Evolutionary conservation across 2,329 filamentous ascomycete genomes (phyloP).

Genomic region (Microsporum canis): DNA sequence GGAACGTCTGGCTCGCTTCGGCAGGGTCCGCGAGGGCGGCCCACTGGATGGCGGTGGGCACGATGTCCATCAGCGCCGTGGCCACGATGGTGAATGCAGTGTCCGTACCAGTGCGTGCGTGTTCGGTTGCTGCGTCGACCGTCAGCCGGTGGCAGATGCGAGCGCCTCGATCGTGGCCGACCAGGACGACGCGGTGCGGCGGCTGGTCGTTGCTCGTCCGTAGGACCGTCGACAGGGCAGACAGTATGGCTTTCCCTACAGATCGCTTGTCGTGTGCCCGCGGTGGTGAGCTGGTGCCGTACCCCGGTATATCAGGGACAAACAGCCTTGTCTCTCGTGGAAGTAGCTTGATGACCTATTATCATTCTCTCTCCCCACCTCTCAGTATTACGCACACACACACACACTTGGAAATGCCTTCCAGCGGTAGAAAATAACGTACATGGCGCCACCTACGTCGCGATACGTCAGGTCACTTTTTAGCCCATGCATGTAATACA

Average conservation of each 20-base stretch:
- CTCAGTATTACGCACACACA: background rate
- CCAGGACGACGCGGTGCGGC: conserved; percentile 30
- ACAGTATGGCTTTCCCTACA: conserved; percentile 13
- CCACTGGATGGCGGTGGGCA: conserved; percentile 41
- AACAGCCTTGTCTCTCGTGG: conserved; percentile 35
- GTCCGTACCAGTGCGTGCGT: conserved; percentile 7
- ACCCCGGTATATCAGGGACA: conserved; percentile 39
- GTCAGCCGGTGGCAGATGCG: conserved; percentile 40
- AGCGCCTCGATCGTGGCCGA: conserved; percentile 42
- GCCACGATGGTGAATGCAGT: conserved; percentile 27
- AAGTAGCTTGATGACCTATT: conserved; percentile 30
- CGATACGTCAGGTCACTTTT: background rate
- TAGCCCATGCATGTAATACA: background rate
- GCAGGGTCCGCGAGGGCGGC: conserved; percentile 29
- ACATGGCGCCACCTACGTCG: conserved; percentile 12
- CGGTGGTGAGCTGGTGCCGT: conserved; percentile 33
- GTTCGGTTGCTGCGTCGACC: conserved; percentile 27
- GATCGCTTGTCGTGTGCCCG: conserved; percentile 14
- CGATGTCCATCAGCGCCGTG: conserved; percentile 39
- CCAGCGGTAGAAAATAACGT: conserved; percentile 2
- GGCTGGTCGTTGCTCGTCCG: background rate
- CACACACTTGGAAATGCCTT: background rate
- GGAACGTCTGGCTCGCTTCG: conserved; percentile 33
- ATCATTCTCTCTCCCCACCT: background rate
- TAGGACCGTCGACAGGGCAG: conserved; percentile 6